Evolutionary conservation across 2,329 filamentous ascomycete species (phyloP).

Genomic region (Calonectria ilicicola): DNA sequence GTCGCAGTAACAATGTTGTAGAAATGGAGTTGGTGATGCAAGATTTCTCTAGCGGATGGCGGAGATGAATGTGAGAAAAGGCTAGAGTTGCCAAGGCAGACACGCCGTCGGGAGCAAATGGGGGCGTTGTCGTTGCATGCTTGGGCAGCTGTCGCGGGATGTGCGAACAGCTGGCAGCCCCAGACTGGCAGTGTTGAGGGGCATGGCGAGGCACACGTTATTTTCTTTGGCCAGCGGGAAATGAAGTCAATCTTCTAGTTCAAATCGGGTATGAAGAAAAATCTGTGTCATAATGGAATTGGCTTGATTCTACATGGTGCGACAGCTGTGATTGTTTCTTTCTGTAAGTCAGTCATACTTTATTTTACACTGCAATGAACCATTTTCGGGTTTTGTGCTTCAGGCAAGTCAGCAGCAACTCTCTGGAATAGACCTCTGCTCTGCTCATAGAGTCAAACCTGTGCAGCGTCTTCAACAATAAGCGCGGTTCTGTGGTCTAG

Average conservation of each 20-base stretch:
- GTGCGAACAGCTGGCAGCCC: constrained; percentile 22
- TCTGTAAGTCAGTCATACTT: background rate
- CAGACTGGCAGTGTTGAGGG: background rate
- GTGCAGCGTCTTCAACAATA: background rate
- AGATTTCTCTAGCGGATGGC: constrained; percentile 11
- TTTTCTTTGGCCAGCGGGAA: too few species aligned
- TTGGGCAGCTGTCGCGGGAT: background rate
- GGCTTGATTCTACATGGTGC: background rate
- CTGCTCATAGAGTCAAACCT: background rate
- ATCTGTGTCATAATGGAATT: too few species aligned
- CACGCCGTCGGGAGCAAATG: background rate
- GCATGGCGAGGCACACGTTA: background rate
- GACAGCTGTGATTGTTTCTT: background rate
- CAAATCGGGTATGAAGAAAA: background rate
- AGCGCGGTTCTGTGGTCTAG: constrained; percentile 41
- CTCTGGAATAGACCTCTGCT: background rate
- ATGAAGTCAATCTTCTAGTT: background rate
- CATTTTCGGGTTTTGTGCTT: background rate
- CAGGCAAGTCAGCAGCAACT: too few species aligned
- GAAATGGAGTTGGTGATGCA: constrained; percentile 22
- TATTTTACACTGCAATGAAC: too few species aligned
- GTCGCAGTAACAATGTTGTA: constrained; percentile 8
- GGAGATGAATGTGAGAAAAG: constrained; percentile 7
- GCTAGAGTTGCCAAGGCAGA: constrained; percentile 20
- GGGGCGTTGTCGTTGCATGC: background rate